Evolutionary conservation across 495 filamentous ascomycete species (phyloP).

Genomic region (Penicillium dipodomyicola): DNA sequence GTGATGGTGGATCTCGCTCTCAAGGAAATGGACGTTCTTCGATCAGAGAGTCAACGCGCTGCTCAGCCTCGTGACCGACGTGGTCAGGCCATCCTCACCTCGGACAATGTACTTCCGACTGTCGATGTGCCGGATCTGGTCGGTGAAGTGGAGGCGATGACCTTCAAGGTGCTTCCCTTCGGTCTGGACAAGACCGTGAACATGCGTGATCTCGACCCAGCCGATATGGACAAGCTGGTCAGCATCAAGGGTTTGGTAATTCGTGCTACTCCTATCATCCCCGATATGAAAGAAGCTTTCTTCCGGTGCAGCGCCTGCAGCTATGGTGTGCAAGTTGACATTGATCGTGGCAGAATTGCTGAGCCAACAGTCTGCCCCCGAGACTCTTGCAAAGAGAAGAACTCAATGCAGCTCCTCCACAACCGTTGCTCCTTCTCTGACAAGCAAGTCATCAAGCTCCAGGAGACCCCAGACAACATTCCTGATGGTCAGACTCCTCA

Average conservation of each 20-base stretch:
- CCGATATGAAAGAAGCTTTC: constrained; percentile 96
- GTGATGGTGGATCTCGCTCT: constrained; percentile 86
- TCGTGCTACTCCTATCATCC: constrained; percentile 90
- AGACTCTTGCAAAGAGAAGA: constrained; percentile 74
- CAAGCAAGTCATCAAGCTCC: constrained; percentile 98
- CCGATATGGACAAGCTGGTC: constrained; percentile 93
- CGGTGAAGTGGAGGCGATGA: constrained; percentile 62
- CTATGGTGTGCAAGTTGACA: constrained; percentile 82
- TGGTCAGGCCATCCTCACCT: constrained; percentile 53
- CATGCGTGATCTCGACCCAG: constrained; percentile 91
- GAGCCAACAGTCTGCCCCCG: constrained; percentile 91
- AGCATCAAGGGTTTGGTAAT: constrained; percentile 97
- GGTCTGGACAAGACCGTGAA: constrained; percentile 86
- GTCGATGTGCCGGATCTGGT: constrained; percentile 71
- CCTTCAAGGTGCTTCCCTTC: constrained; percentile 84
- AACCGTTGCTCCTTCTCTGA: constrained; percentile 94
- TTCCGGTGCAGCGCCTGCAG: constrained; percentile 93
- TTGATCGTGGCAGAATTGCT: constrained; percentile 93
- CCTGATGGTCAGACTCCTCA: constrained; percentile 96
- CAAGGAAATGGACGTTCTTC: constrained; percentile 71
- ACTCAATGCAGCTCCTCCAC: constrained; percentile 98
- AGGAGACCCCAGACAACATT: constrained; percentile 93
- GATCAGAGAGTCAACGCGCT: constrained; percentile 54
- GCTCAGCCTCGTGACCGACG: constrained; percentile 22
- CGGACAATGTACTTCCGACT: constrained; percentile 69